Evolutionary conservation across 495 filamentous ascomycete species (phyloP), one percentile per base, ranked within the genome.

Genomic region (Aspergillus ostianus): DNA sequence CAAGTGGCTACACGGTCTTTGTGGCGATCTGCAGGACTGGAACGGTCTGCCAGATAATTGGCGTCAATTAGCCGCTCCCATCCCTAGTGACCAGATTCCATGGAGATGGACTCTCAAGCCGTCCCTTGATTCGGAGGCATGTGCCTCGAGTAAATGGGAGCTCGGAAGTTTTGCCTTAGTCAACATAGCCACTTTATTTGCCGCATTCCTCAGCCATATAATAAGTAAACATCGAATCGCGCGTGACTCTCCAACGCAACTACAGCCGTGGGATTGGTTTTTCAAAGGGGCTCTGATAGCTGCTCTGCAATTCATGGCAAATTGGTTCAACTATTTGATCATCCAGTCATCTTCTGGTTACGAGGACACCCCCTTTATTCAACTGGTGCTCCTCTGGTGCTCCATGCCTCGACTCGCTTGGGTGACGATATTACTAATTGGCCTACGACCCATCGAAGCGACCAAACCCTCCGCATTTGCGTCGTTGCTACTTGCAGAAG

Each of bases 301-400:
- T 32, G 19, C 41, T 47, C 48, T 64, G 29, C 57, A 59, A 57
- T 48, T 60, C 21, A 20, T 60, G 30, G 57, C 61, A 57, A 59
- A 57, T 27, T 52, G 52, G 19, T 18, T 60, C 47, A 64, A 60
- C 44, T 6, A 9, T 46, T 53, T 59, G 27, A 8, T 57, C 13
- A 47, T 64, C 48, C 57, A 57, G 20, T 47, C 26, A 12, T 60
- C 61, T n/a, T 7, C 53, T 49, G 61, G 57, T 5, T 64, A 64
- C 54, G 49, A 60, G 29, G 32, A 57, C 17, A 36, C 57, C 19
- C 61, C 57, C 10, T 44, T 54, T 26, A 19, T 57, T 23, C 61
- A 64, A 57, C 49, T 64, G 54, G 53, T 60, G 32, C 57, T 64
- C 23, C 57, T 64, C 53, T 64, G 61, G 61, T 56, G 53, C 53